Base-by-base conservation (phyloP, 2,329 filamentous ascomycete species). In the Cladosporium sp. region DNA sequence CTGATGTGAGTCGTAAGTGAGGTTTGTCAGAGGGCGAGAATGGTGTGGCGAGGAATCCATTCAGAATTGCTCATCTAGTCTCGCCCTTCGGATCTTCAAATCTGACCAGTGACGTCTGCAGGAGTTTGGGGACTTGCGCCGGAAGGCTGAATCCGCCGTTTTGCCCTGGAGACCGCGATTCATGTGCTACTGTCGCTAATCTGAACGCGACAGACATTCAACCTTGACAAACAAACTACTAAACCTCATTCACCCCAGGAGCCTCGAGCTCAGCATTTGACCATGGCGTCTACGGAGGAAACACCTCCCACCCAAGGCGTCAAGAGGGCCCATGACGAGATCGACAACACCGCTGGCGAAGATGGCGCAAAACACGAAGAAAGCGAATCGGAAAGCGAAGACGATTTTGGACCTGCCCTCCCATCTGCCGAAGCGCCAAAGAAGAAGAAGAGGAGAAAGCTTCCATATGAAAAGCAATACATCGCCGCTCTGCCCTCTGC, bases 381-480 rank as follows among this genome's bases (percentile, higher is more conserved):
- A 51, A 82, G 79, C 61, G 94, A 88, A 30, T 92, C 87, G 3
- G 65, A 67, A 50, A 64, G 65, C 50, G 72, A 74, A 53, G 90
- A 96, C 71, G 91, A 95, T 65, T 93, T 96, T 73, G 93, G 93
- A 38, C 93, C 93, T 22, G 86, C 92, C 59, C 80, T 97, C 25
- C 92, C 93, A 38, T 86, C 89, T 2, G 79, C 84, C 43, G 84
- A 79, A 16, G 86, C 83, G 41, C 89, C 91, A 2, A 86, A 83
- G 49, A 92, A 92, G 75, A 95, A 94, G 78, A 96, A 95, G 73
- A 84, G 88, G 56, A 82, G 91, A 61, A 88, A 88, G 60, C 82
- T 98, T 2, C 89, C 88, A 1, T 92, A 96, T 73, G 92, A 97
- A 72, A 95, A 93, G 68, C 83, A 97, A 62, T 97, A 96, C 70